Base-by-base conservation (phyloP, 768 basidiomycete genomes). In the Suillus subalutaceus region DNA sequence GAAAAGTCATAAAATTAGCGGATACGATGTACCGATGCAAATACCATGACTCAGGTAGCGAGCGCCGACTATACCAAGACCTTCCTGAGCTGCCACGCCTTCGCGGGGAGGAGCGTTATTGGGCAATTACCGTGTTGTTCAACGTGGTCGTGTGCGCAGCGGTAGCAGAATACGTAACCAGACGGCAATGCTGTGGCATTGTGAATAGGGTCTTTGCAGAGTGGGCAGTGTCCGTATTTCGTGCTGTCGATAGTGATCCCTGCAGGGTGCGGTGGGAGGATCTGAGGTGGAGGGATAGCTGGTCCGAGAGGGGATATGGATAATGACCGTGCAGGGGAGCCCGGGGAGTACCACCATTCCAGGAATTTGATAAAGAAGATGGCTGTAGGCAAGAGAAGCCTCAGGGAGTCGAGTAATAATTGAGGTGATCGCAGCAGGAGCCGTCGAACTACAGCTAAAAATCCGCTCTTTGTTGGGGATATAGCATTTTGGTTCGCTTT, bases 261-360 rank as follows among this genome's bases (percentile, higher is more conserved):
- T 60, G 85, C 82, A 10, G 90, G 90, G 73, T 95, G 90, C 6
- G 93, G 92, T 40, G 82, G 83, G 37, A 93, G 85, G 72, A 92
- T 86, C 69, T 82, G 84, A 53, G 93, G 96, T 16, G 93, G 93
- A 68, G 91, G 90, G 52, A 93, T 84, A 2, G 86, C 82, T 37
- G 90, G 92, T 8, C 89, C 91, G 62, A 85, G 84, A 38, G 79
- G 81, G 13, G 87, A 88, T 40, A 83, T 82, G 10, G 87, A 84
- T 63, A 93, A 79, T n/a, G 87, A 87, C 48, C 89, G 87, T 20
- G 92, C 93, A 4, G 92, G 96, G 13, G 94, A 97, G 53, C 86
- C 85, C 26, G 97, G 96, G 5, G 95, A 96, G 74, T 99, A 99
- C 96, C 97, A 99, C 96, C 97, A 99, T 79, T 99, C 96, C 56